phyloP scores from a whole-genome alignment of 768 basidiomycete species.

The Terana coerulea region DNA sequence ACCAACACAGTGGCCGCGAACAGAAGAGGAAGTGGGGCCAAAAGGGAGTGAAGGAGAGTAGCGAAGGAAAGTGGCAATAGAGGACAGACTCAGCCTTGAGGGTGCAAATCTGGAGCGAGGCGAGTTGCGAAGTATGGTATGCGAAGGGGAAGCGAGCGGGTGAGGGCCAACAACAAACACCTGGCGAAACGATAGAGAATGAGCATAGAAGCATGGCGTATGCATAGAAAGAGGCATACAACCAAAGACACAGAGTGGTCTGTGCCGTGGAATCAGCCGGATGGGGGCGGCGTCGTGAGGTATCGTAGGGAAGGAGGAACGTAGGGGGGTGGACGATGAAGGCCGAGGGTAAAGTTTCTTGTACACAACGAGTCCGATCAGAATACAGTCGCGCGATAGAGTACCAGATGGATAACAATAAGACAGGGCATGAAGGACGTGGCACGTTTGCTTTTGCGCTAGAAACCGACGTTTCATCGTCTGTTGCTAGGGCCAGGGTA shows the following conservation, averaged over 20 bases:
- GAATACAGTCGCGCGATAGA: constrained; percentile 11
- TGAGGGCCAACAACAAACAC: background rate
- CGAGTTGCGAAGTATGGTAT: background rate
- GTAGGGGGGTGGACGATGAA: background rate
- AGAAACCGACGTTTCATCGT: constrained; percentile 1
- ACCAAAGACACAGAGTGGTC: background rate
- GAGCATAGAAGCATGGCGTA: background rate
- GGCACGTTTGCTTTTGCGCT: background rate
- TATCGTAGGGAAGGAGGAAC: constrained; percentile 1
- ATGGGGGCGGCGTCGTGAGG: background rate
- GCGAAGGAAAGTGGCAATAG: background rate
- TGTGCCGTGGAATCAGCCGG: background rate
- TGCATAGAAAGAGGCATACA: background rate
- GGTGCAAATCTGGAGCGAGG: background rate
- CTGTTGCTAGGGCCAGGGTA: constrained; percentile 13
- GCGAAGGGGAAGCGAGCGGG: background rate
- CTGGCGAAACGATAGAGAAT: background rate
- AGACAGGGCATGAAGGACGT: background rate
- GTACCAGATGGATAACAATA: constrained; percentile 2
- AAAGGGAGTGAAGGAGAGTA: constrained; percentile 2
- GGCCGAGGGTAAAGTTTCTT: background rate
- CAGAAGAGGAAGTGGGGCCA: constrained; percentile 2
- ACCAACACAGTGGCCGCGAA: constrained; percentile 3
- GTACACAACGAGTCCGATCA: constrained; percentile 10
- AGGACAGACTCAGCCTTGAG: background rate